phyloP scores from a whole-genome alignment of 1,139 yeast genomes.

The Candida tunisiensis region DNA sequence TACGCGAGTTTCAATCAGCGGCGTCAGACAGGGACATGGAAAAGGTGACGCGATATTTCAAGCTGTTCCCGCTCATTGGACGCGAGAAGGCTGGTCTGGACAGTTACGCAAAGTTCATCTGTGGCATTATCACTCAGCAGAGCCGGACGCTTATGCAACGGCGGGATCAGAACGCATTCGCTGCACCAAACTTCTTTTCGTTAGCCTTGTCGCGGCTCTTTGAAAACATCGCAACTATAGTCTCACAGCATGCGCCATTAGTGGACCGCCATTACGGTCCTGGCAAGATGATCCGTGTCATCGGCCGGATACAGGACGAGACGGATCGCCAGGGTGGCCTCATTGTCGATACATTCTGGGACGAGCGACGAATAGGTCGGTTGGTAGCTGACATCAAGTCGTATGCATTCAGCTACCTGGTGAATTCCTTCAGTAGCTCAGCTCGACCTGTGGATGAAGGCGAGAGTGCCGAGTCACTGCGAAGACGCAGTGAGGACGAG shows the following conservation, averaged over 20 bases:
- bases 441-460: slow-evolving; percentile 10
- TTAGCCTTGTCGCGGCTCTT: slow-evolving; percentile 59
- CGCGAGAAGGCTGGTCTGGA: slow-evolving; percentile 56
- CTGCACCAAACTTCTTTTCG: slow-evolving; percentile 35
- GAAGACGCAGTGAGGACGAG: no score
- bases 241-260: slow-evolving; percentile 72
- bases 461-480: slow-evolving; percentile 2
- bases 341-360: slow-evolving; percentile 76
- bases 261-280: slow-evolving; percentile 58
- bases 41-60: slow-evolving; percentile 60
- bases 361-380: slow-evolving; percentile 43
- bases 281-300: slow-evolving; percentile 46
- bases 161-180: slow-evolving; percentile 15
- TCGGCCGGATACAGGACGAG: slow-evolving; percentile 64
- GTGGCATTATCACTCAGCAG: slow-evolving; percentile 70
- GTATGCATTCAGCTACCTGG: slow-evolving; percentile 32
- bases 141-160: slow-evolving; percentile 40
- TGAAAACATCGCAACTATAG: slow-evolving; percentile 71
- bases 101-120: slow-evolving; percentile 71
- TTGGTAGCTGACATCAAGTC: slow-evolving; percentile 37
- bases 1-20: slow-evolving; percentile 50
- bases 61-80: slow-evolving; percentile 74
- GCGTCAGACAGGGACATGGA: slow-evolving; percentile 50
- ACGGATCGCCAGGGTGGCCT: slow-evolving; percentile 85
- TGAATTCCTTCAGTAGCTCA: slow-evolving; percentile 17